Evolutionary conservation across 148 eudicot genomes (phyloP), one percentile per base, ranked within the genome.

Genomic region (Tetragonia tetragonoides): DNA sequence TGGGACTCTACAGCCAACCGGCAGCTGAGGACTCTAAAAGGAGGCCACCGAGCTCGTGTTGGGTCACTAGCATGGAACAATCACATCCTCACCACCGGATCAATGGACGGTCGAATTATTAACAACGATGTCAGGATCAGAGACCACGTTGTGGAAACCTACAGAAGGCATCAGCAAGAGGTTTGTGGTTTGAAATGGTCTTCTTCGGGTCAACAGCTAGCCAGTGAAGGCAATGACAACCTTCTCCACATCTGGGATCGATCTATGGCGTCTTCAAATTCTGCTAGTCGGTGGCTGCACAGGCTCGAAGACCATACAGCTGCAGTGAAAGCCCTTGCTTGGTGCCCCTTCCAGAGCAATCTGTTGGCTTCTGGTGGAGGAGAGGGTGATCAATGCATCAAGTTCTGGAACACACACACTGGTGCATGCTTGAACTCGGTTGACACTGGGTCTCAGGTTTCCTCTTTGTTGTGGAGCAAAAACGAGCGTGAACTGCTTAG

Each of bases 301-400:
- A 84, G 94, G 91, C 90, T 93, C 7, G 89, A 91, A 83, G 93
- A 91, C 66, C 98, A 93, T 72, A 91, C 88, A 3, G 98, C 98
- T 49, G 93, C 97, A 54, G 98, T 93, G 0, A 91, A 90, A 83
- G 98, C 98, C 34, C 90, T 91, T 16, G 93, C 97, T 61, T 90
- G 98, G 98, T 91, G 97, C 70, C 97, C 98, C 0, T 93, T 93
- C 86, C 98, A 90, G 87, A 87, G 90, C 49, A 93, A 91, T 68
- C 75, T 91, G 78, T 69, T 93, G 86, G 94, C 97, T 46, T 81
- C 98, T 7, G 97, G 98, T 44, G 98, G 98, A 37, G 97, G 98
- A 47, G 96, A 91, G 2, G 81, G 86, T 57, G 98, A 94, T 42
- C 46, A 84, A 59, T 90, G 89, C 81, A 92, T 94, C 8, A 94